Conservation (phyloP, 73 alveolate genomes). For the Paramecium pentaurelia region DNA sequence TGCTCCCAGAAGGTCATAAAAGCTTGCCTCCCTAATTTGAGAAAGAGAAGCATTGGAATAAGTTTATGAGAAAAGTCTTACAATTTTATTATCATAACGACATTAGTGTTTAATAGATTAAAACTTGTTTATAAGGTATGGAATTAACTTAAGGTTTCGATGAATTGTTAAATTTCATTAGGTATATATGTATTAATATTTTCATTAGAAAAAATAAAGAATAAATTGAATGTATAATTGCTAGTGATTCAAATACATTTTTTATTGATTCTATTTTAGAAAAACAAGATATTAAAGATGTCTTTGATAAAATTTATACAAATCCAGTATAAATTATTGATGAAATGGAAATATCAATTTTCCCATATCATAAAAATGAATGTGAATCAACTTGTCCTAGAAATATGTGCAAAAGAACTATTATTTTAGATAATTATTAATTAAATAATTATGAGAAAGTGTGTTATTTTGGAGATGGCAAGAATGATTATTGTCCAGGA, state of each 20-base stretch:
- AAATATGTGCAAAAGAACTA: slow-evolving; percentile 53
- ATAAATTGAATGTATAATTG: slow-evolving; percentile 30
- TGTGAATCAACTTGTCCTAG: slow-evolving; percentile 45
- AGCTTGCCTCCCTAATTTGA: slow-evolving; percentile 41
- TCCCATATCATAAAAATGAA: slow-evolving; percentile 44
- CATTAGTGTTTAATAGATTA: background rate
- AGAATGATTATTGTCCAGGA: slow-evolving; percentile 58
- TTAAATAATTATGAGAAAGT: slow-evolving; percentile 33
- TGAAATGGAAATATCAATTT: background rate
- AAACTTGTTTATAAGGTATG: slow-evolving; percentile 20
- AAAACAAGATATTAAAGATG: slow-evolving; percentile 14
- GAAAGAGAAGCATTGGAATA: slow-evolving; percentile 39
- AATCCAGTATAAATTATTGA: slow-evolving; percentile 45
- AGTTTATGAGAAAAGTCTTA: slow-evolving; percentile 19
- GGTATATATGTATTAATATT: background rate
- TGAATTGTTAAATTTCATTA: background rate
- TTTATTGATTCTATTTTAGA: slow-evolving; percentile 53
- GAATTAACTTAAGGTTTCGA: background rate
- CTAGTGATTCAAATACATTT: slow-evolving; percentile 42
- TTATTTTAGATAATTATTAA: slow-evolving; percentile 12
- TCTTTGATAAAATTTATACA: slow-evolving; percentile 18
- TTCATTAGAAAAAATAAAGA: background rate
- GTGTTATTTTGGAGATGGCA: slow-evolving; percentile 60
- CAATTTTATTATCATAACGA: slow-evolving; percentile 28
- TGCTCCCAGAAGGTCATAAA: slow-evolving; percentile 33